phyloP scores from a whole-genome alignment of 306 rosid genomes.

The Alnus rubra region DNA sequence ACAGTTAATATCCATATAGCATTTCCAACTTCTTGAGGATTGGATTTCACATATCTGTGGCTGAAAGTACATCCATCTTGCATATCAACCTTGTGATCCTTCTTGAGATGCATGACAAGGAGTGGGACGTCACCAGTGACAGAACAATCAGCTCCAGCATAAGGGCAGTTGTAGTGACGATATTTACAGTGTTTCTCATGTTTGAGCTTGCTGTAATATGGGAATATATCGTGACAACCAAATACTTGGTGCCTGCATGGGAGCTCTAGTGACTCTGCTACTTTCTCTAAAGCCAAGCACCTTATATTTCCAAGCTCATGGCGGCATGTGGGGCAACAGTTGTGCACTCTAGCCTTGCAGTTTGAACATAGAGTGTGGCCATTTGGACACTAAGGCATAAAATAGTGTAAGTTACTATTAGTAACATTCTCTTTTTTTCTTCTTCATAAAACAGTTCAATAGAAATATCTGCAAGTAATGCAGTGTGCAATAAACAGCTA shows the following conservation, averaged over 20 bases:
- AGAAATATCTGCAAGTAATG: background rate
- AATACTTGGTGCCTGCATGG: slow-evolving; percentile 47
- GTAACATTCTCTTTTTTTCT: background rate
- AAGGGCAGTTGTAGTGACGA: slow-evolving; percentile 55
- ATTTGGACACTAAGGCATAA: slow-evolving; percentile 45
- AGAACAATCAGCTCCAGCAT: slow-evolving; percentile 56
- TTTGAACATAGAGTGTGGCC: slow-evolving; percentile 62
- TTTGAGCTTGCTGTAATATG: slow-evolving; percentile 54
- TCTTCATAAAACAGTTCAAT: background rate
- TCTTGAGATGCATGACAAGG: slow-evolving; percentile 53
- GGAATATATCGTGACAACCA: slow-evolving; percentile 53
- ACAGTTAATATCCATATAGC: slow-evolving; percentile 65
- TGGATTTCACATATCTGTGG: slow-evolving; percentile 62
- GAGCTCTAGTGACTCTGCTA: slow-evolving; percentile 56
- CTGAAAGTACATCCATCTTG: slow-evolving; percentile 56
- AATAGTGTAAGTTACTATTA: background rate
- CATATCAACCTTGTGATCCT: slow-evolving; percentile 60
- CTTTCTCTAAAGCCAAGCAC: slow-evolving; percentile 58
- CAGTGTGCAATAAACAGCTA: too few species aligned
- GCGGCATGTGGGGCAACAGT: slow-evolving; percentile 59
- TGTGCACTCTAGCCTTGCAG: slow-evolving; percentile 56
- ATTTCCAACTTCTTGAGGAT: slow-evolving; percentile 53
- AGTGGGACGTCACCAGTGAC: slow-evolving; percentile 49
- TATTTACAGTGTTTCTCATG: slow-evolving; percentile 55
- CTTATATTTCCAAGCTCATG: slow-evolving; percentile 61